A percentile compares a stretch with the other conserved stretches of the same genome.
These are phyloP conservation scores for Dichotomocladium elegans DNA, from an alignment of 371 early-diverging fungal species.

Conservation along the genomic window DNA sequence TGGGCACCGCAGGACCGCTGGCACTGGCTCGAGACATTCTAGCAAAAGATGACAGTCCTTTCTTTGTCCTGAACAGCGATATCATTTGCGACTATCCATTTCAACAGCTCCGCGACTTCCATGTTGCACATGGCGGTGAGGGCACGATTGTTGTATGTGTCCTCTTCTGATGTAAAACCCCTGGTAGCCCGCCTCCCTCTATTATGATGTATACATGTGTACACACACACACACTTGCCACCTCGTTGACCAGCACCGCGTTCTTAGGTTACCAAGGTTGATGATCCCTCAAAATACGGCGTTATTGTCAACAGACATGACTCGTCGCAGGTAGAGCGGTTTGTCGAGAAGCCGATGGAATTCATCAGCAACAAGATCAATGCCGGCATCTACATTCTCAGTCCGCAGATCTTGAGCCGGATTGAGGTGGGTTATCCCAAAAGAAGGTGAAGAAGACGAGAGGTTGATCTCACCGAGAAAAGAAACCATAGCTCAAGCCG, in stretches of 20 bases:
- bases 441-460: too few relatives aligned
- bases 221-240: too few relatives aligned
- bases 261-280: slow-evolving; percentile 94
- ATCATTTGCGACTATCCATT: slow-evolving; percentile 99
- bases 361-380: slow-evolving; percentile 98
- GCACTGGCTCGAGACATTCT: slow-evolving; percentile 93
- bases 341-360: slow-evolving; percentile 98
- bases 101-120: slow-evolving; percentile 83
- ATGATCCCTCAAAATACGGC: slow-evolving; percentile 98
- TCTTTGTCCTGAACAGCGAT: slow-evolving; percentile 99
- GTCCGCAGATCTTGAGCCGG: slow-evolving; percentile 84
- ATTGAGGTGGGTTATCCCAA: slow-evolving; percentile 69
- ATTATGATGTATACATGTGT: too few relatives aligned
- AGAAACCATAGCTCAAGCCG: slow-evolving; percentile 79
- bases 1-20: slow-evolving; percentile 98
- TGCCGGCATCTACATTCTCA: slow-evolving; percentile 99
- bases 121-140: slow-evolving; percentile 84
- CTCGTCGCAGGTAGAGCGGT: slow-evolving; percentile 80
- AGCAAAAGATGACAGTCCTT: slow-evolving; percentile 88
- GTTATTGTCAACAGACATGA: slow-evolving; percentile 81
- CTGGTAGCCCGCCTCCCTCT: too few relatives aligned
- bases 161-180: neutral
- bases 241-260: too few relatives aligned
- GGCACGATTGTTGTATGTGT: slow-evolving; percentile 87
- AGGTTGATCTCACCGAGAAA: too few relatives aligned